A percentile compares a stretch with the other conserved stretches of the same genome.
Conservation (phyloP, 305 asterid species). For the Petunia hybrid region DNA sequence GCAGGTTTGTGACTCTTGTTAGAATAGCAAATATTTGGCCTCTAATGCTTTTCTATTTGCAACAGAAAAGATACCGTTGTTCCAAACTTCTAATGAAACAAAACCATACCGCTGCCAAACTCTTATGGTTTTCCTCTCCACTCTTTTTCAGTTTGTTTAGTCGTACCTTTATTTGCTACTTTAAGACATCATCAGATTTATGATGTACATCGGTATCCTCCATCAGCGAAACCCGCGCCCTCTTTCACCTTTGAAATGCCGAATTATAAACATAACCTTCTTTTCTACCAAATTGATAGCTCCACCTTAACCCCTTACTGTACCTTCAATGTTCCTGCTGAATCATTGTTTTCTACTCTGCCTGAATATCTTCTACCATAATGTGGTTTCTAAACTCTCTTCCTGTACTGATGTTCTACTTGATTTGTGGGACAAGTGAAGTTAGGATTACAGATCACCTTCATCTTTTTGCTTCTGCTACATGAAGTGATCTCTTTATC, state of each 20-base stretch:
- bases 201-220: background rate
- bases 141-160: background rate
- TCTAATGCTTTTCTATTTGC: background rate
- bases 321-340: background rate
- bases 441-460: background rate
- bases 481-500: background rate
- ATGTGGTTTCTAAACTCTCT: background rate
- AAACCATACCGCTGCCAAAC: background rate
- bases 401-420: background rate
- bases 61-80: background rate
- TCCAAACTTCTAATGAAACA: background rate
- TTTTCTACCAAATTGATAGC: background rate
- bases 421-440: slow-evolving; percentile 12
- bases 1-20: background rate
- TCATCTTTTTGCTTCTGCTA: background rate
- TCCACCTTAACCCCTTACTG: background rate
- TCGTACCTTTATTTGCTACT: background rate
- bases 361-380: slow-evolving; percentile 19
- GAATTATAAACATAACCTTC: background rate
- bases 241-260: background rate
- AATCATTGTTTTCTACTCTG: background rate
- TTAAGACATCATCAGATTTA: background rate
- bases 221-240: background rate
- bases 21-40: background rate
- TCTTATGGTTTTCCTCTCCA: background rate